Evolutionary conservation across 192 early-diverging fungal genomes (phyloP), one percentile per base, ranked within the genome.

Genomic region (Ambispora gerdemannii): DNA sequence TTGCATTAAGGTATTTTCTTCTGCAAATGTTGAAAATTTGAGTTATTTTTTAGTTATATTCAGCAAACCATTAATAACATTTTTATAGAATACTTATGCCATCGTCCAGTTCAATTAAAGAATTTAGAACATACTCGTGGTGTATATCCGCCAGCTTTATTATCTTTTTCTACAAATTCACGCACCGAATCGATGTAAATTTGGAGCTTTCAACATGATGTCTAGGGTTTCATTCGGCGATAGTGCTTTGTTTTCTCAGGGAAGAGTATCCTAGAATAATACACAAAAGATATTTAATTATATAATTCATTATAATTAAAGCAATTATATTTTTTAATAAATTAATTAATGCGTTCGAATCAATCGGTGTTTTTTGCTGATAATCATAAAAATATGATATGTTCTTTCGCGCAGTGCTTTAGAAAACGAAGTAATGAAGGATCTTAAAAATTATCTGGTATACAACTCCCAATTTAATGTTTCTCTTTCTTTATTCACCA

Each of bases 391-490:
- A 27, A 31, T 30, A 69, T 35, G 19, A 27, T 11, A 10, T 19
- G 7, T 30, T 50, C 36, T 4, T 70, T 22, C 80, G 62, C 80
- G 77, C 77, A 95, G 69, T 93, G 86, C 76, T 96, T 97, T 47
- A 91, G 86, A 79, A 98, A 99, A 80, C 95, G 95, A 17, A 96
- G 98, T 72, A 99, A 77, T 1, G 95, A 93, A 62, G 96, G 89
- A 78, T 99, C 95, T 47, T 91, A 90, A 76, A 99, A 99, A 56
- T 96, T 96, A 77, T 97, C 87, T 15, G 92, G 92, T 75, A 99
- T 92, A 87, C 98, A 95, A 67, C 81, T 90, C 56, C 93, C 93
- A 76, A 89, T 93, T 95, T 88, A 80, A 97, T 99, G 74, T 88
- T 87, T 33, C 82, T 76, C 3, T 85, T 71, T 38, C 98, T 84